Evolutionary conservation across 768 basidiomycete species (phyloP), one percentile per base, ranked within the genome.

Genomic region (Leccinum aurantiacum): DNA sequence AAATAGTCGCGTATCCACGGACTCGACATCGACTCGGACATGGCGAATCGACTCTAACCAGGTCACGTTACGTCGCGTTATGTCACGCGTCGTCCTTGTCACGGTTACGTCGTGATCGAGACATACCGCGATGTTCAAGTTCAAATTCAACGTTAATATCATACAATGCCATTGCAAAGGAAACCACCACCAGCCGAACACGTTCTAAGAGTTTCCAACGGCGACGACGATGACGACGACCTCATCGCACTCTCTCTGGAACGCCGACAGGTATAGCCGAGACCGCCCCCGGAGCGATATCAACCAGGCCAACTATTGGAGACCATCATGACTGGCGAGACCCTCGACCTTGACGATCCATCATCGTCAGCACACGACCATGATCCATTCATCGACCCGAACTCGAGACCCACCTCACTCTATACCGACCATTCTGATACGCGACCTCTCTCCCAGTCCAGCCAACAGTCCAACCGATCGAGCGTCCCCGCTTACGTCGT

Each of bases 1-100:
- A 90, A 67, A 63, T 88, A 84, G 24, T 77, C 67, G 27, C 73
- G 71, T 9, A 91, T 80, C 89, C 89, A 91, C 22, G 86, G 79
- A 22, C 57, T 41, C 13, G 68, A 67, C 55, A 81, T 65, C 2
- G 72, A 69, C 31, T 73, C 71, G 19, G 80, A 70, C 80, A 81
- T 81, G 15, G 64, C 37, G 38, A 56, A 33, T 22, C 44, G 7
- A 47, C 47, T 44, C 24, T 2, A 33, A 25, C 25, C 25, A 25
- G 25, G 67, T 67, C 54, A 64, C 50, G 44, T 6, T 38, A 54
- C 65, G 27, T 27, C 27, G 44, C 64, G 67, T 15, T 8, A 24
- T 47, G 65, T 66, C 65, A 67, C 67, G 68, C 65, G 62, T 58
- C 53, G n/a, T 53, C 19, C 3, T 38, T 56, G 68, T 69, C 53